Base-by-base conservation (phyloP, 768 basidiomycete species). In the Amanita exitialis region DNA sequence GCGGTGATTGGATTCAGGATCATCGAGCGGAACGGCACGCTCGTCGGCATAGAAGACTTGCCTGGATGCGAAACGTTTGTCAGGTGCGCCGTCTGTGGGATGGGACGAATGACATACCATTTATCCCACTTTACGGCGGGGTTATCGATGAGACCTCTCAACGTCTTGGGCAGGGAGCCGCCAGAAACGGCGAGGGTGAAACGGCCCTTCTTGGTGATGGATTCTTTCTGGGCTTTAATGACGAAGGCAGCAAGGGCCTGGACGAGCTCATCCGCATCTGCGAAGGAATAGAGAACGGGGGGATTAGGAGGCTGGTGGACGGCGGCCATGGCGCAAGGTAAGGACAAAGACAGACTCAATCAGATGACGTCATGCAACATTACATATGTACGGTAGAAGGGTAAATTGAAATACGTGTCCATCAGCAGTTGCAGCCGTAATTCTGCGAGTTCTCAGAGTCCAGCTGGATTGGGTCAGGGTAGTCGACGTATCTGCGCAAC, bases 31-130 rank as follows among this genome's bases (percentile, higher is more conserved):
- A 20, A 99, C 96, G 54, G 83, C 80, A 49, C 96, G 88, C 69
- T 99, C 96, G 67, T 99, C 96, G 27, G 84, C 91, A 62, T 96
- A 99, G 71, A 87, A 99, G 60, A 98, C 83, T 56, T 97, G 93
- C 96, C 95, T 98, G 64, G 6, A 34, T 4, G 32, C 9, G 16
- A 46, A 5, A 34, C 44, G n/a, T 21, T 47, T 32, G 32, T 20
- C 23, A 18, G 30, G 37, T 4, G 10, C 15, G 16, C 0, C 1
- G 13, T 25, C 13, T 6, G 6, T 37, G 30, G 13, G 21, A 28
- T 13, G 30, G 16, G 37, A 20, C 1, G 30, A 15, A 39, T 32
- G 34, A 71, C 75, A 53, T 58, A 91, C 95, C 96, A 99, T 66
- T 90, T 89, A 62, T 93, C 82, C 95, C 96, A 99, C 66, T 84